Base-by-base conservation (phyloP, 495 filamentous ascomycete genomes). In the Hypoxylon lenormandii region DNA sequence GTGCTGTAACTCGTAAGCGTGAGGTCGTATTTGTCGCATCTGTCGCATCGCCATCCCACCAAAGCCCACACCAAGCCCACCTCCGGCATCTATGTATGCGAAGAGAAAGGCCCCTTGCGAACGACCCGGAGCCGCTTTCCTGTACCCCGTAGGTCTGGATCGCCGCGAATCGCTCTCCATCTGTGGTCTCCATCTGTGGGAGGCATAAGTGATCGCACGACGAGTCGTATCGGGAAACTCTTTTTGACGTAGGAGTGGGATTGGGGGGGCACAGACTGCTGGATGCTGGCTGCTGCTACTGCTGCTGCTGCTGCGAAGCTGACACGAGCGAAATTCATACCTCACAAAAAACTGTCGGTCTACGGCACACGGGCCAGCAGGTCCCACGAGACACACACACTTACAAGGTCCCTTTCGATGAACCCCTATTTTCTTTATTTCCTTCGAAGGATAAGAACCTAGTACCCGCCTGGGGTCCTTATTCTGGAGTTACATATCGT, bases 61-160 rank as follows among this genome's bases (percentile, higher is more conserved):
- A n/a, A 28, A 28, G 26, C 13, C 37, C 37, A 28, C 26, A 28
- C 3, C 30, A 33, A 33, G 30, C 37, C 65, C 58, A 48, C 51
- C 47, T 62, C 54, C 56, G 61, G 56, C 56, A 50, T 58, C 47
- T 47, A 71, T 71, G 42, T 28, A 46, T 54, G 38, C 15, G 42
- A 19, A 5, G 12, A 13, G 12, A 36, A 36, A 4, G 15, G 15
- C 38, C 16, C 23, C 51, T 56, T 58, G 58, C 59, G 57, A 53
- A 55, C 57, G n/a, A 18, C 16, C 68, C 68, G 68, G 68, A 66
- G 68, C 68, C 58, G 68, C 58, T 58, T 56, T 59, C 48, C 68
- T 47, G 57, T 66, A 46, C 57, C 61, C 68, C 68, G 57, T 48
- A 59, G 63, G 52, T 55, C 62, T 63, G 62, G 68, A 63, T 38